Percentiles rank a stretch among this genome's conserved stretches.
These are phyloP conservation scores for Hirschioporus abietinus DNA, from an alignment of 768 basidiomycete species.

Conservation along the genomic window DNA sequence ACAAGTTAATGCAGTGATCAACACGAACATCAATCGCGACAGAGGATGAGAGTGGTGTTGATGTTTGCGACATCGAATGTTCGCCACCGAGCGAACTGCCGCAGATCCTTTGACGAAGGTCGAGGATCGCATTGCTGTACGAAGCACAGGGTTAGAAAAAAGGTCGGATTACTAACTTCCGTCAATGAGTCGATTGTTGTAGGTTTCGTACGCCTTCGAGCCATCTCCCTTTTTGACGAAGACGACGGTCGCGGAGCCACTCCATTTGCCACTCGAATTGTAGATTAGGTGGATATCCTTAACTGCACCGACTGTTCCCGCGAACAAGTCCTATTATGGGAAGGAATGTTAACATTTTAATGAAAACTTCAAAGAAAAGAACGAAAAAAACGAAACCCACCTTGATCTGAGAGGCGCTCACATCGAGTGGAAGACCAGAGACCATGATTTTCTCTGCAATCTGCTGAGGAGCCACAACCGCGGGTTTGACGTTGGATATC, in stretches of 20 bases:
- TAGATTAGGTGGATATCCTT: constrained; percentile 82
- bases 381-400: constrained; percentile 38
- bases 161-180: constrained; percentile 91
- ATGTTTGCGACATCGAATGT: not conserved
- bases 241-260: constrained; percentile 82
- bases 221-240: constrained; percentile 88
- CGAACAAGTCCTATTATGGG: constrained; percentile 78
- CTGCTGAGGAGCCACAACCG: constrained; percentile 32
- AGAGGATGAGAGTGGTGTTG: not conserved
- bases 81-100: constrained; percentile 2
- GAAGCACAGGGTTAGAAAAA: constrained; percentile 24
- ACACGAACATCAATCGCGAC: not conserved
- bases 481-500: constrained; percentile 23
- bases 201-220: constrained; percentile 85
- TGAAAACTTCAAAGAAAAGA: constrained; percentile 1
- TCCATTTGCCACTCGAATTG: constrained; percentile 80
- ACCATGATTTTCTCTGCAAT: constrained; percentile 89
- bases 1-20: too few species aligned
- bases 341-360: constrained; percentile 6
- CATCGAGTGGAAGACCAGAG: constrained; percentile 87
- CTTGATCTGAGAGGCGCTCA: constrained; percentile 91
- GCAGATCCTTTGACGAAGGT: constrained; percentile 25
- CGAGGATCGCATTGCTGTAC: constrained; percentile 13
- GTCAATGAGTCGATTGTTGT: constrained; percentile 99
- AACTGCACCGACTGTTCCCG: constrained; percentile 82